These are phyloP conservation scores for Nannizziopsis barbatae DNA, from an alignment of 2,329 filamentous ascomycete species.

Conservation along the genomic window DNA sequence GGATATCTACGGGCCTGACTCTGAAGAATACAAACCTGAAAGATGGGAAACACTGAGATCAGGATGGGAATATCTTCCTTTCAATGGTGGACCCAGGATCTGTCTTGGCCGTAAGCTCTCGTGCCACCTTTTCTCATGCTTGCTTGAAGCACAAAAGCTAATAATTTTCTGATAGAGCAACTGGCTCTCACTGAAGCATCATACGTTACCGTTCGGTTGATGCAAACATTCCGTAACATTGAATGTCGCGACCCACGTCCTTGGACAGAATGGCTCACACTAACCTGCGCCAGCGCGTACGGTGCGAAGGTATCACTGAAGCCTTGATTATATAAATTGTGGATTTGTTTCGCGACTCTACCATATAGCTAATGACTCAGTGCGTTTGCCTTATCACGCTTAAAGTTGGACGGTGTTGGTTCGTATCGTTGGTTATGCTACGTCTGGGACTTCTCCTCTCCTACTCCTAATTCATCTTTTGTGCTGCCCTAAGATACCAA, in stretches of 20 bases:
- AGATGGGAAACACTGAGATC: conserved; percentile 56
- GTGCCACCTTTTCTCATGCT: neutral
- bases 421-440: no score
- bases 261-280: conserved; percentile 20
- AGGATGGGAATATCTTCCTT: conserved; percentile 62
- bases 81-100: conserved; percentile 63
- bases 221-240: conserved; percentile 30
- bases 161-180: conserved; percentile 26
- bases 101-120: conserved; percentile 49
- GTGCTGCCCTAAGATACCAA: no score
- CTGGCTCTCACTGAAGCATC: conserved; percentile 35
- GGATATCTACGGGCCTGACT: conserved; percentile 33
- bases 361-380: no score
- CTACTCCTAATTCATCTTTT: no score
- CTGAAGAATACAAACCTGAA: conserved; percentile 45
- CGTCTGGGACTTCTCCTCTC: no score
- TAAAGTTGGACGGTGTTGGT: no score
- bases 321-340: neutral
- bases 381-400: no score
- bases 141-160: neutral
- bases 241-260: conserved; percentile 27
- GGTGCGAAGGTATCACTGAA: conserved; percentile 15
- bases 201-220: conserved; percentile 29
- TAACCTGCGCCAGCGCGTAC: conserved; percentile 16
- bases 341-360: no score